phyloP scores from a whole-genome alignment of 345 rosid species.

The Lumnitzera racemosa region DNA sequence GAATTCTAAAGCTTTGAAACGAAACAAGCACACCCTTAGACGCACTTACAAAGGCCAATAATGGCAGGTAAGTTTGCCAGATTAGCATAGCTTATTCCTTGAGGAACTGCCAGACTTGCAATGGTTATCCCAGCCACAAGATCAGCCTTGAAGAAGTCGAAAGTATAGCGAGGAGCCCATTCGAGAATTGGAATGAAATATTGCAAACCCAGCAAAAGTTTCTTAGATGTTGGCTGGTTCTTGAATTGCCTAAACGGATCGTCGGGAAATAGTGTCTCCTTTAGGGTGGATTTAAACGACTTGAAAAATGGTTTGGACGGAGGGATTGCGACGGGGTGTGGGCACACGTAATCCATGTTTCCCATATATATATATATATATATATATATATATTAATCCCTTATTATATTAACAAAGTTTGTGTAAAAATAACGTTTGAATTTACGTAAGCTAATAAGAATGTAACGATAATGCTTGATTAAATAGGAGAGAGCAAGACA shows the following conservation, averaged over 20 bases:
- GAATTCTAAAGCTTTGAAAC: not conserved
- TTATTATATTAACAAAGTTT: no score
- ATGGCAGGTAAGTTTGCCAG: constrained; percentile 89
- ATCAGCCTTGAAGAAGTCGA: constrained; percentile 68
- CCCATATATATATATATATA: constrained; percentile 20
- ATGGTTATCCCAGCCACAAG: constrained; percentile 83
- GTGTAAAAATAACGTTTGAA: no score
- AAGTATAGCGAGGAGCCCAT: constrained; percentile 90
- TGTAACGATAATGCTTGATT: no score
- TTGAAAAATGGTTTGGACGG: constrained; percentile 59
- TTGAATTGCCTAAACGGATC: constrained; percentile 85
- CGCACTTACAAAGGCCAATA: constrained; percentile 74
- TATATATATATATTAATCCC: no score
- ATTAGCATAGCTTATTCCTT: constrained; percentile 91
- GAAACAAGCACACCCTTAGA: not conserved
- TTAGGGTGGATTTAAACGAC: constrained; percentile 54
- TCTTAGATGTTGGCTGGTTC: constrained; percentile 47
- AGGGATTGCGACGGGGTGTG: constrained; percentile 56
- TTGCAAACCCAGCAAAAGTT: constrained; percentile 48
- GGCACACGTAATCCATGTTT: constrained; percentile 22
- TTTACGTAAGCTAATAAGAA: no score
- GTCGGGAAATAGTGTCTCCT: constrained; percentile 87
- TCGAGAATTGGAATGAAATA: constrained; percentile 71
- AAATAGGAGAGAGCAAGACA: no score
- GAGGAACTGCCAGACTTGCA: constrained; percentile 95